Base-by-base conservation (phyloP, 2,329 filamentous ascomycete genomes). In the Whalleya microplaca region DNA sequence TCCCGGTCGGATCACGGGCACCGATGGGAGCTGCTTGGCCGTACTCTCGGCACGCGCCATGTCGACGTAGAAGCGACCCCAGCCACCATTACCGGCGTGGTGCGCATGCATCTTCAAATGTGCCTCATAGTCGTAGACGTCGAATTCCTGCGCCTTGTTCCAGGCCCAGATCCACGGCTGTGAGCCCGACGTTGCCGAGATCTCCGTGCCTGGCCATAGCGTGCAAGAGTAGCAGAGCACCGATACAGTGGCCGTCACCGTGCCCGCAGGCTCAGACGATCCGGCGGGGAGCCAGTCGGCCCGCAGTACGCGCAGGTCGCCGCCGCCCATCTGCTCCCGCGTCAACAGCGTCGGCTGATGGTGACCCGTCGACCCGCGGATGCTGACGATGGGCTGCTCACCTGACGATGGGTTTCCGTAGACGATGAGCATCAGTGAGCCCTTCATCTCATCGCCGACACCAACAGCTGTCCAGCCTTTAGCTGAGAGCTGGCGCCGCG, bases 161-260 rank as follows among this genome's bases (percentile, higher is more conserved):
- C 62, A 66, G 5, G 64, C 64, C 66, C 66, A 69, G 48, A 69
- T 60, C 62, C 65, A 64, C 19, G 66, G 63, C 58, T 67, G 65
- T 3, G 63, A 64, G 9, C 27, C 43, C 9, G 63, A 45, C 8
- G 60, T 56, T 3, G 57, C 53, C 0, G 63, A 61, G 19, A 67
- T 53, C 18, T 52, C 40, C 1, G 59, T 48, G 2, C 59, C 63
- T 2, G 49, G 51, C 61, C 64, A 68, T 21, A 53, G 46, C 12
- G 61, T 62, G 55, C 66, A 69, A 9, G 59, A 65, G 51, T 66
- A 68, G 58, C 65, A 67, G 19, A 67, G 55, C 12, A 62, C 16
- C 2, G 64, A 62, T 1, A 59, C 52, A 3, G 55, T 41, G 2
- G 61, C 62, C 10, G 59, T 55, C 20, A 56, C 61, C 29, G 40